Evolutionary conservation across 345 rosid species (phyloP).

Genomic region (Anastatica hierochuntica): DNA sequence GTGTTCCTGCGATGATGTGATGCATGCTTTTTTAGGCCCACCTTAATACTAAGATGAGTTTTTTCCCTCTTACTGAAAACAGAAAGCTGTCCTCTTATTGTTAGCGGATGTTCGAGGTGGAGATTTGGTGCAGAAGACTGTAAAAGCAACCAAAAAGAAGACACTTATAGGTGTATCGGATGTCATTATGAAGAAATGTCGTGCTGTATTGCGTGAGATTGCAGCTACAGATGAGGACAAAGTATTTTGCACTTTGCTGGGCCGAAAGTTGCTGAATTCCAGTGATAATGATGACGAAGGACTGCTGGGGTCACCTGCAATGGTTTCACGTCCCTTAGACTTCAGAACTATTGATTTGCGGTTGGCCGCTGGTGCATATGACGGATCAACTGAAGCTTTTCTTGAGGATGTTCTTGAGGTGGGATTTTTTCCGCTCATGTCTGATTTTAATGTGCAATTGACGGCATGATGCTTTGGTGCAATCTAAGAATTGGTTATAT

Average conservation of each 20-base stretch:
- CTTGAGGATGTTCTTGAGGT: slow-evolving; percentile 97
- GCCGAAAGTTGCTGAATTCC: slow-evolving; percentile 58
- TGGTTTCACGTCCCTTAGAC: slow-evolving; percentile 93
- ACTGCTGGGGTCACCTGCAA: slow-evolving; percentile 91
- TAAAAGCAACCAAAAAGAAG: slow-evolving; percentile 49
- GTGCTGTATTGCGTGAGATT: slow-evolving; percentile 61
- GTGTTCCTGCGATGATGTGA: slow-evolving; percentile 6
- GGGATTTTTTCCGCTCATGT: slow-evolving; percentile 13
- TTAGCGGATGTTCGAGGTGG: slow-evolving; percentile 53
- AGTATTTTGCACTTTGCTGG: slow-evolving; percentile 80
- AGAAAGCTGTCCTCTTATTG: slow-evolving; percentile 97
- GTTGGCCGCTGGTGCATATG: slow-evolving; percentile 82
- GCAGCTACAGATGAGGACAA: slow-evolving; percentile 81
- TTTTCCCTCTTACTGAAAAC: slow-evolving; percentile 33
- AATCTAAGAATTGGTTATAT: background rate
- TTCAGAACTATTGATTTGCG: slow-evolving; percentile 93
- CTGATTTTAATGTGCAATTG: slow-evolving; percentile 3
- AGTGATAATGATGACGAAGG: slow-evolving; percentile 89
- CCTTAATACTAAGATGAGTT: slow-evolving; percentile 5
- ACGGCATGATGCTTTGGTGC: slow-evolving; percentile 4
- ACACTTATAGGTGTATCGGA: slow-evolving; percentile 47
- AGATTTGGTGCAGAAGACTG: slow-evolving; percentile 37
- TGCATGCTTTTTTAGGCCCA: slow-evolving; percentile 2
- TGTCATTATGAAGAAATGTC: slow-evolving; percentile 83
- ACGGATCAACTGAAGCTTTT: slow-evolving; percentile 81